These are phyloP conservation scores for Passalora sequoiae DNA, from an alignment of 2,329 filamentous ascomycete species.

Conservation along the genomic window DNA sequence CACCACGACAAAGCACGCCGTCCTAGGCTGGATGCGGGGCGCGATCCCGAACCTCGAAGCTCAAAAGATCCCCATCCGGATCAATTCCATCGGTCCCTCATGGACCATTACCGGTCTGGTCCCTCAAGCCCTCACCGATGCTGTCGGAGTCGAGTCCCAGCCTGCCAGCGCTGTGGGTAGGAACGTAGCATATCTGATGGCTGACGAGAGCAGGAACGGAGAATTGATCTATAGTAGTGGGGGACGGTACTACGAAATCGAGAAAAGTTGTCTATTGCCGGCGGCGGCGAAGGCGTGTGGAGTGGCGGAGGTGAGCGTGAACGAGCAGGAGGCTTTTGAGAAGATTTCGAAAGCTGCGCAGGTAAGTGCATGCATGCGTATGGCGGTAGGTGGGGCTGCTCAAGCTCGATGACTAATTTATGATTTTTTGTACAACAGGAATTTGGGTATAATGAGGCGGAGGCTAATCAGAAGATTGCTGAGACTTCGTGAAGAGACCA, in stretches of 20 bases:
- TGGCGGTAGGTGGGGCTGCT: no score
- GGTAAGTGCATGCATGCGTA: no score
- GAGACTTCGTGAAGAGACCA: no score
- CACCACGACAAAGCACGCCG: constrained; percentile 51
- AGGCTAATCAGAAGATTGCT: neutral
- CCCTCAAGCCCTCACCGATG: constrained; percentile 37
- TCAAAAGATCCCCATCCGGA: constrained; percentile 43
- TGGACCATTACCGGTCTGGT: constrained; percentile 53
- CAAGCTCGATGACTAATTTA: no score
- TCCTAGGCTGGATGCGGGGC: constrained; percentile 51
- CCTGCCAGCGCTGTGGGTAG: constrained; percentile 45
- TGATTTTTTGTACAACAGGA: no score
- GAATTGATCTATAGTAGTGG: constrained; percentile 50
- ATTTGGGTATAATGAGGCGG: neutral
- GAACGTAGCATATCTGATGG: constrained; percentile 48
- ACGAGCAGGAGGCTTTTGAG: constrained; percentile 12
- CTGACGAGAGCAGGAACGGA: constrained; percentile 45
- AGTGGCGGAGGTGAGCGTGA: constrained; percentile 6
- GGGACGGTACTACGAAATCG: constrained; percentile 51
- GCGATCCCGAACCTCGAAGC: constrained; percentile 36
- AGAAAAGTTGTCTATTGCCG: constrained; percentile 37
- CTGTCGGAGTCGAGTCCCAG: constrained; percentile 42
- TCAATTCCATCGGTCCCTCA: constrained; percentile 53
- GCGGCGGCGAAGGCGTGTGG: constrained; percentile 14
- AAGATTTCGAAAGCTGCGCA: constrained; percentile 7